These are phyloP conservation scores for Starmerella etchellsii DNA, from an alignment of 805 yeast genomes.

Conservation along the genomic window DNA sequence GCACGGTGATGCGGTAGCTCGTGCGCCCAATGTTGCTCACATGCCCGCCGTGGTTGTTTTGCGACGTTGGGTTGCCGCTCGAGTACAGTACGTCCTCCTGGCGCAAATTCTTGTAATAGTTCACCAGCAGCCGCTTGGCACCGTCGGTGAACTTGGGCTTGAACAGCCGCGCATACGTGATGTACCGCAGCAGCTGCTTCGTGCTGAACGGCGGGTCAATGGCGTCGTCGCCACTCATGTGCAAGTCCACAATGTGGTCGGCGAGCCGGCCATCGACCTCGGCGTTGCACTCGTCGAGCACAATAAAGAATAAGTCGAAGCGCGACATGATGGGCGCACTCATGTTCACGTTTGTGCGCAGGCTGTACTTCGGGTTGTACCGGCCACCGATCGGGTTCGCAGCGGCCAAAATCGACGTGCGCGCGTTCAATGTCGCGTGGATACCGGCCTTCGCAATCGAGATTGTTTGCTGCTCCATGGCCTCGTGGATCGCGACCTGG, in stretches of 20 bases:
- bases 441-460: constrained; percentile 98
- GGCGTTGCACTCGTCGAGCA: constrained; percentile 89
- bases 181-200: constrained; percentile 76
- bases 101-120: constrained; percentile 72
- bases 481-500: constrained; percentile 98
- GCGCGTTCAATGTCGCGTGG: constrained; percentile 92
- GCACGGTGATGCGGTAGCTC: constrained; percentile 87
- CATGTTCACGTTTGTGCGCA: constrained; percentile 81
- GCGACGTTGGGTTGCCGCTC: constrained; percentile 10
- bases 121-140: constrained; percentile 65
- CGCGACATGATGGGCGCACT: constrained; percentile 98
- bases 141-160: constrained; percentile 75
- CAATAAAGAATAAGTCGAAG: constrained; percentile 88
- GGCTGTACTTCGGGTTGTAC: constrained; percentile 73
- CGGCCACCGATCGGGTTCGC: constrained; percentile 98
- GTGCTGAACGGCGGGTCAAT: constrained; percentile 80
- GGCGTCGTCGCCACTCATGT: constrained; percentile 81
- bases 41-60: constrained; percentile 5
- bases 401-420: constrained; percentile 95
- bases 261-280: constrained; percentile 82
- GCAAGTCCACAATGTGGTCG: constrained; percentile 81
- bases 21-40: constrained; percentile 39
- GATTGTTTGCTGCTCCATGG: constrained; percentile 98
- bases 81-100: constrained; percentile 78
- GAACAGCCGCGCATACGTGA: constrained; percentile 83